Evolutionary conservation across 1,284 basidiomycete genomes (phyloP), one percentile per base, ranked within the genome.

Genomic region (Pholiota adiposa): DNA sequence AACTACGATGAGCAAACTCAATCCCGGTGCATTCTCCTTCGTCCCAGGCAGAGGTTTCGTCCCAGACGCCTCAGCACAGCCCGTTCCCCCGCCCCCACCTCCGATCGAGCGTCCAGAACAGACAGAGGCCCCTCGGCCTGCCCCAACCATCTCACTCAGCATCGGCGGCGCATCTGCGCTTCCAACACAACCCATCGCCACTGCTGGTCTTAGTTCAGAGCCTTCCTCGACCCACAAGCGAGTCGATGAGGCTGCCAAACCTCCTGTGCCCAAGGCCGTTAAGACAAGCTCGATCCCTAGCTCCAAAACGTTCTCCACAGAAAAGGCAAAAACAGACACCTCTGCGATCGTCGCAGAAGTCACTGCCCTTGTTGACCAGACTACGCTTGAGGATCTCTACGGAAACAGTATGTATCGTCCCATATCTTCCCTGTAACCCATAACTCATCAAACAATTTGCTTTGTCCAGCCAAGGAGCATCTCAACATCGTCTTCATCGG

Each of bases 401-500:
- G 96, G 95, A 59, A 78, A 89, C 70, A 75, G 92, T 94, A 53
- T 40, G 78, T 71, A 16, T 55, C 60, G 12, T 52, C n/a, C 6
- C 29, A 57, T 52, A 41, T 60, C 56, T 56, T n/a, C 57, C 51
- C n/a, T n/a, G n/a, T n/a, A n/a, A n/a, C n/a, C n/a, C n/a, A n/a
- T n/a, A n/a, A n/a, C n/a, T 33, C 21, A 49, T 41, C 57, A 8
- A 29, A 55, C 51, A 63, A n/a, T 53, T 56, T 60, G 57, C 23
- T 55, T 41, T 51, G 54, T 57, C 65, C 69, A 93, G 92, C 84
- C 71, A 98, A 97, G 78, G 89, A 93, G 68, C 96, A 98, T 77
- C 77, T 97, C 19, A 95, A 97, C 76, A 89, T 98, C 74, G 96
- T 98, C 64, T 96, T 98, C 80, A 91, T 97, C 71, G 96, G 96